Base-by-base conservation (phyloP, 352 stramenopile genomes). In the Aphanomyces invadans region DNA sequence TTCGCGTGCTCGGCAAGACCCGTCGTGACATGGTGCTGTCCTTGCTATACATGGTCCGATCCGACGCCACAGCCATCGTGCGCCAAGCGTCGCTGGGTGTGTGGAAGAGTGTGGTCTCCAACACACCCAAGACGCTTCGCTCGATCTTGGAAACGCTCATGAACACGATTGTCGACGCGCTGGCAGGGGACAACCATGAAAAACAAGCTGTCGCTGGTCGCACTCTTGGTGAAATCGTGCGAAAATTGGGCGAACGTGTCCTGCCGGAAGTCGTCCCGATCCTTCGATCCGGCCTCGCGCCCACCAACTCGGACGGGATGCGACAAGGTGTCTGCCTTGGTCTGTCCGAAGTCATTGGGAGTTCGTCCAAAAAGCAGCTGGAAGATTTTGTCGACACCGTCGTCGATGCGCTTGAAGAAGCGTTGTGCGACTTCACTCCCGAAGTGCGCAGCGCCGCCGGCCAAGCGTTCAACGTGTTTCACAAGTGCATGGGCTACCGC, bases 21-120 rank as follows among this genome's bases (percentile, higher is more conserved):
- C 95, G 91, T 29, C 87, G 95, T 48, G 97, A 98, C 71, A 88
- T 92, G 26, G 96, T 99, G 57, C 85, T 99, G 52, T 88, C 97
- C 54, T 97, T 92, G 64, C 76, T 99, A 21, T 99, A 99, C 83
- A 96, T 99, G 73, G 95, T 98, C 66, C 88, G 97, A 53, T 98
- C 90, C 54, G 98, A 99, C 76, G 97, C 89, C 33, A 95, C 90
- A 48, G 84, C 92, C 11, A 85, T 98, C 12, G 98, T 99, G 68
- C 92, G 97, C 17, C 96, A 99, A 73, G 94, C 81, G 62, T 95
- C 97, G 39, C 75, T 99, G 38, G 94, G 99, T 75, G 86, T 95
- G 21, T 99, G 97, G 97, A 99, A 99, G 87, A 99, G 95, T 67
- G 91, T 99, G 28, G 97, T 99, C 3, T 76, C 80, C 45, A 99